Conservation (phyloP, 495 filamentous ascomycete genomes). For the Podospora pseudopauciseta region DNA sequence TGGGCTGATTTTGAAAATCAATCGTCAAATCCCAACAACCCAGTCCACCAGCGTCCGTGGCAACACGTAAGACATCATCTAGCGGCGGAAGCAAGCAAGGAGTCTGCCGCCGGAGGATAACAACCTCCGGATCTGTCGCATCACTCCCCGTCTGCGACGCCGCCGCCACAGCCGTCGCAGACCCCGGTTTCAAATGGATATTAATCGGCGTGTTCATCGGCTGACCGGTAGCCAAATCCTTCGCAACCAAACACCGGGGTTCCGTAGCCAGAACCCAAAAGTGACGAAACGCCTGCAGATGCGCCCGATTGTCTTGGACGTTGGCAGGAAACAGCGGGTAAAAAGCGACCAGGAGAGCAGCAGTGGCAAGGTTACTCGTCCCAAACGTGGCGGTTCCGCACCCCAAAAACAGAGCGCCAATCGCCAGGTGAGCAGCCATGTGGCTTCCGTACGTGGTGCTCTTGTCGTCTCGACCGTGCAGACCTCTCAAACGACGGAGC, state of each 20-base stretch:
- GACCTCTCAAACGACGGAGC: slow-evolving; percentile 81
- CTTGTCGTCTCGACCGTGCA: slow-evolving; percentile 82
- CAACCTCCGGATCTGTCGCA: slow-evolving; percentile 7
- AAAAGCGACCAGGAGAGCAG: slow-evolving; percentile 83
- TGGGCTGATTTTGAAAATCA: slow-evolving; percentile 65
- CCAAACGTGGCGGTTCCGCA: slow-evolving; percentile 89
- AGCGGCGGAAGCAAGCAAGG: slow-evolving; percentile 87
- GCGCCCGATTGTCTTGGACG: slow-evolving; percentile 87
- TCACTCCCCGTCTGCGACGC: not conserved
- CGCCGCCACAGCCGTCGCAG: slow-evolving; percentile 23
- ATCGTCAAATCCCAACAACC: slow-evolving; percentile 85
- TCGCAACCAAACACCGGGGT: slow-evolving; percentile 77
- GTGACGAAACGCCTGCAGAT: slow-evolving; percentile 95
- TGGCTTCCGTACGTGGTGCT: slow-evolving; percentile 92
- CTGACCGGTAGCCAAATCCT: slow-evolving; percentile 76
- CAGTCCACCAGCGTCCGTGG: slow-evolving; percentile 55
- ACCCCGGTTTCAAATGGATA: slow-evolving; percentile 34
- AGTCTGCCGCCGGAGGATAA: slow-evolving; percentile 42
- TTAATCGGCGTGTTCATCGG: slow-evolving; percentile 70
- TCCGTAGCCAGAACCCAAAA: slow-evolving; percentile 96
- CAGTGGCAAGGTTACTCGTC: slow-evolving; percentile 81
- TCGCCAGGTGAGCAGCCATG: slow-evolving; percentile 85
- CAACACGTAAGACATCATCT: slow-evolving; percentile 60
- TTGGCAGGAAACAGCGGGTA: slow-evolving; percentile 88
- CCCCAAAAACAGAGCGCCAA: slow-evolving; percentile 86